These are phyloP conservation scores for Phytophthora palmivora DNA, from an alignment of 352 stramenopile species.

Conservation along the genomic window DNA sequence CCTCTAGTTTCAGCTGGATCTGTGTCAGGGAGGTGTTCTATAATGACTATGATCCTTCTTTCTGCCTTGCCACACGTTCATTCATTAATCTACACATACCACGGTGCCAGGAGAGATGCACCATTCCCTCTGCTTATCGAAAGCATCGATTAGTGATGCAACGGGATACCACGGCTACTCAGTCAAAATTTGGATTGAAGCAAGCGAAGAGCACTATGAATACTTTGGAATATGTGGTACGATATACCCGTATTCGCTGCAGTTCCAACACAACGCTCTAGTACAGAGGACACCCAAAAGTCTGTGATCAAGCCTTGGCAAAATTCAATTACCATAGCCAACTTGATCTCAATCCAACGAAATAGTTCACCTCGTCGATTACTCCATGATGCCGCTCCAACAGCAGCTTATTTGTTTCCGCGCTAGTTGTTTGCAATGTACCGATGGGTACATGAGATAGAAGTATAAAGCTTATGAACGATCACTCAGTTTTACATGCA, in stretches of 20 bases:
- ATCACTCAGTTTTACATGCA: background rate
- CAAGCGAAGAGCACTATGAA: background rate
- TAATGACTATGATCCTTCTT: background rate
- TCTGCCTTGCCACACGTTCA: background rate
- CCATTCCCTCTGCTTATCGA: background rate
- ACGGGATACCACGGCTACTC: background rate
- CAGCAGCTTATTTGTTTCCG: background rate
- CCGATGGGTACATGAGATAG: too few relatives aligned
- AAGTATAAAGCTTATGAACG: background rate
- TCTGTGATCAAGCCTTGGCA: background rate
- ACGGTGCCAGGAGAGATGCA: background rate
- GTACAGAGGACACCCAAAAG: background rate
- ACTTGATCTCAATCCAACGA: background rate
- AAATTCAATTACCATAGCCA: background rate
- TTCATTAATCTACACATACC: background rate
- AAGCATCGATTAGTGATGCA: background rate
- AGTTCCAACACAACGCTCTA: background rate
- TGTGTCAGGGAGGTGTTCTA: background rate
- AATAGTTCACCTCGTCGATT: background rate
- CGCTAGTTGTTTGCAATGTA: background rate
- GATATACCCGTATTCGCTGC: background rate
- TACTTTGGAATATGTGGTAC: background rate
- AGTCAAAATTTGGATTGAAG: background rate
- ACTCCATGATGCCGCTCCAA: background rate
- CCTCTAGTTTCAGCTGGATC: background rate